Base-by-base conservation (phyloP, 768 basidiomycete species). In the Kwoniella sp. region DNA sequence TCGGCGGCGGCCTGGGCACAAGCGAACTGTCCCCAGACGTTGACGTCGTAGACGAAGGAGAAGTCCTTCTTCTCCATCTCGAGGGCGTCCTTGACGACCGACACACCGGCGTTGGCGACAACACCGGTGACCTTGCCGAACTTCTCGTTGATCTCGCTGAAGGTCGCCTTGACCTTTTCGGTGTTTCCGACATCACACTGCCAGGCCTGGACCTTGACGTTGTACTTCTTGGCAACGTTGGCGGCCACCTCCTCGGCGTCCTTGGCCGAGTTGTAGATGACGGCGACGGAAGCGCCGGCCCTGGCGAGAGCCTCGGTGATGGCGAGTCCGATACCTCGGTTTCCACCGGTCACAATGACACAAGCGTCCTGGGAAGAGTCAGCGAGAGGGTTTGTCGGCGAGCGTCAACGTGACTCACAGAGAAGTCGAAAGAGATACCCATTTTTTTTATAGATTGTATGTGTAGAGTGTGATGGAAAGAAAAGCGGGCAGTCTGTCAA, bases 11-110 rank as follows among this genome's bases (percentile, higher is more conserved):
- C 83, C 11, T 81, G 78, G 15, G 80, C 78, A 4, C 79, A 80
- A 55, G 84, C 84, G 76, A 84, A 84, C 1, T 83, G 84, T 1
- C 84, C 84, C 25, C 78, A 80, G 7, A 85, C 83, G 54, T 85
- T 86, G 14, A 81, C 80, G 42, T 77, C 76, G 56, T 78, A 84
- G 0, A 84, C 78, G 11, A 66, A 72, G 1, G 76, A 62, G 72
- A 83, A 85, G 50, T 86, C 84, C 0, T 81, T 79, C 3, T 75
- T 62, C 1, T 76, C 77, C 50, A 85, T 69, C 2, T 85, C 81
- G 20, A 83, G 42, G 0, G 83, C 83, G 0, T 81, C 80, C 70
- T 84, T 85, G 36, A 82, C 78, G 32, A 82, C 78, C 0, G 84
- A 83, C 12, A 83, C 77, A 2, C 83, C 84, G 0, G 84, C 64